Base-by-base conservation (phyloP, 2,329 filamentous ascomycete species). In the Colletotrichum truncatum region DNA sequence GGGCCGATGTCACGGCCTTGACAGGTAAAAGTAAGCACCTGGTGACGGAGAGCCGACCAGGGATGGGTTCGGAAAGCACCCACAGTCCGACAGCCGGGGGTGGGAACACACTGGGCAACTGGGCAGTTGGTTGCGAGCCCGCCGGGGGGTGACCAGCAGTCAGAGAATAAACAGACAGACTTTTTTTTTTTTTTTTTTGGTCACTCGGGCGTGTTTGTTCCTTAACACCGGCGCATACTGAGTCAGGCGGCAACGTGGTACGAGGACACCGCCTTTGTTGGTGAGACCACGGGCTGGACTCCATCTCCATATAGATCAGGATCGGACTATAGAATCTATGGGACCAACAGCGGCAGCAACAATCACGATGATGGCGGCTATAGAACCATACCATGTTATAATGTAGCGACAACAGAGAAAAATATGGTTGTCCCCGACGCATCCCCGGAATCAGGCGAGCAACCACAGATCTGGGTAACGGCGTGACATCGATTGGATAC, bases 1-100 rank as follows among this genome's bases (percentile, higher is more conserved):
- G 62, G 62, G 41, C 62, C 62, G 62, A 65, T 65, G 51, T 55
- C 57, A 65, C 62, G 57, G 57, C 57, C 34, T 14, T 61, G 56
- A 61, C 56, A 62, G 56, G 49, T 54, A 65, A 65, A 12, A 43
- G 57, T 65, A 65, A 51, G 62, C 62, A 62, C 49, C 62, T 51
- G 62, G n/a, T 41, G 18, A 49, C 57, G 57, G 49, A 51, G 56
- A 18, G 32, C 48, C 38, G 43, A 54, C 62, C 49, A 61, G 55
- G 55, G 57, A 49, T 36, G 55, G 49, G 34, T 28, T 65, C 62
- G 28, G 57, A 62, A 61, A 25, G 43, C 49, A 32, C 41, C 62
- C 61, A 60, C 41, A 55, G 56, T 21, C 53, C 28, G 51, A 55
- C 51, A 41, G 38, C 32, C 55, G 60, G 60, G 60, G 60, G 16